These are phyloP conservation scores for Cystofilobasidium bisporidii DNA, from an alignment of 768 basidiomycete species.

Conservation along the genomic window DNA sequence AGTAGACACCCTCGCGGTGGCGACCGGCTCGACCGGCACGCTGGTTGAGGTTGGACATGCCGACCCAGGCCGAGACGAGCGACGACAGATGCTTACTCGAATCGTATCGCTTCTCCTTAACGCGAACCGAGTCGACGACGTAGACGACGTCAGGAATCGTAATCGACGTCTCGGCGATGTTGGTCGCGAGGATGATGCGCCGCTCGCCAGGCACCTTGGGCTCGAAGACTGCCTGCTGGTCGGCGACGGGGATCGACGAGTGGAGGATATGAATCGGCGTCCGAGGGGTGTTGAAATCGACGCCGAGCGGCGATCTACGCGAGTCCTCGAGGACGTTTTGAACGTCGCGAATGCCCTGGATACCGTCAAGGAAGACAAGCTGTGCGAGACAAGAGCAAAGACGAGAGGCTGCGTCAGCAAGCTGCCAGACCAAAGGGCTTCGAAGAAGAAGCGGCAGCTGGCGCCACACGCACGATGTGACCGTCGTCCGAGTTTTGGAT, in stretches of 20 bases:
- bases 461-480: slow-evolving; percentile 44
- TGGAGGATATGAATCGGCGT: slow-evolving; percentile 73
- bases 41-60: slow-evolving; percentile 79
- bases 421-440: not conserved
- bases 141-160: slow-evolving; percentile 93
- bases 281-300: slow-evolving; percentile 52
- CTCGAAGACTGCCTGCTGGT: slow-evolving; percentile 82
- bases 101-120: slow-evolving; percentile 84
- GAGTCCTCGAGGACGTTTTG: slow-evolving; percentile 54
- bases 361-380: slow-evolving; percentile 56
- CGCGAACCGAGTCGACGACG: slow-evolving; percentile 77
- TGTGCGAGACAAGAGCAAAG: slow-evolving; percentile 10
- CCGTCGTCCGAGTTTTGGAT: slow-evolving; percentile 64
- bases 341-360: slow-evolving; percentile 75
- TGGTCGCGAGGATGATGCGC: slow-evolving; percentile 83
- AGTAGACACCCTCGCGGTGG: slow-evolving; percentile 84
- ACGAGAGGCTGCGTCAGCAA: slow-evolving; percentile 31
- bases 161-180: slow-evolving; percentile 89
- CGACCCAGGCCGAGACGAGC: slow-evolving; percentile 82
- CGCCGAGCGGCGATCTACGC: slow-evolving; percentile 45
- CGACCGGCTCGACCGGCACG: slow-evolving; percentile 86
- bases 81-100: slow-evolving; percentile 80
- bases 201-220: slow-evolving; percentile 67
- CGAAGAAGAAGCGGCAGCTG: not conserved
- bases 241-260: slow-evolving; percentile 74